Evolutionary conservation across 2,329 filamentous ascomycete species (phyloP), one percentile per base, ranked within the genome.

Genomic region (Cyanodermella asteris): DNA sequence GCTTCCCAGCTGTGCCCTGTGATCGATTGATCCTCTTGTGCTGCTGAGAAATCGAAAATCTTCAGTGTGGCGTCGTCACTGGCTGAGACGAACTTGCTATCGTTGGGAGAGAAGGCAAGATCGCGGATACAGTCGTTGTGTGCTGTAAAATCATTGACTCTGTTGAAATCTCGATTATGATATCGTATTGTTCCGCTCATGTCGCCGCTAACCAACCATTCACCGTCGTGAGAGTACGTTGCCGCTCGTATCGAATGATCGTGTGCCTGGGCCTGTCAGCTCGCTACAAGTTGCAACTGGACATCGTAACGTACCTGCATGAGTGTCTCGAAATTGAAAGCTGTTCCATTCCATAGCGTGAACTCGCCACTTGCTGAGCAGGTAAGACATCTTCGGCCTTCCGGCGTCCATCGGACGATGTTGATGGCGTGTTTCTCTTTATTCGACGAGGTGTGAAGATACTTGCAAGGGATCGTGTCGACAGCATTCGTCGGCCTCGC

Each of bases 81-180:
- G 13, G 84, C 84, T 1, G 84, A 94, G 34, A 93, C 77, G 38
- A 97, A 97, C 45, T 94, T 94, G 31, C 75, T 64, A 49, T 97
- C 87, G 33, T 75, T 91, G 1, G 87, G 87, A 31, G 81, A 78
- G 48, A 94, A 94, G 6, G 84, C 75, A 19, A 97, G 57, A 40
- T 93, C 87, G 38, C 87, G 63, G 32, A 97, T 77, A 5, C 84
- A 74, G 43, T 93, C 81, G 24, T 68, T 67, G 44, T 94, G 87
- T 5, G 81, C 87, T 43, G 82, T 72, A 27, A 97, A 78, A 26
- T 78, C 82, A 48, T 94, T 80, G 31, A 94, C 81, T 41, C 94
- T 93, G 59, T 97, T 94, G 55, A 97, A 93, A 47, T 94, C 97
- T 16, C 84, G 80, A 47, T 93, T 81, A 78, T 84, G 94, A 53